Base-by-base conservation (phyloP, 306 rosid genomes). In the Alnus rubra region DNA sequence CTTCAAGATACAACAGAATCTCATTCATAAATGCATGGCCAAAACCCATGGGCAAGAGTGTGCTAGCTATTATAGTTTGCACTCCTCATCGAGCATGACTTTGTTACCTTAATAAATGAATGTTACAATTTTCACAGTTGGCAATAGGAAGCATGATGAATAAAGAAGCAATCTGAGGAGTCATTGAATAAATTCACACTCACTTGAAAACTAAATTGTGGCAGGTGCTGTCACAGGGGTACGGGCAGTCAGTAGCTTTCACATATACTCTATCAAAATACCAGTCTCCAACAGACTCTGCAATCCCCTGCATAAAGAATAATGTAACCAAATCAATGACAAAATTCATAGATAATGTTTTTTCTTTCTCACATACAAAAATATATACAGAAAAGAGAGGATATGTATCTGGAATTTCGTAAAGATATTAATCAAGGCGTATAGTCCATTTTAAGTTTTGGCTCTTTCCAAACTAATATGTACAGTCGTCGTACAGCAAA, bases 161-260 rank as follows among this genome's bases (percentile, higher is more conserved):
- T 65, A 10, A 44, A 72, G 39, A 52, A 28, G 55, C 54, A 16
- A 58, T 31, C 44, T 74, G 85, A 76, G 78, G 69, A 63, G 69
- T 37, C 59, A 82, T 62, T 64, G 63, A 55, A 71, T 72, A 50
- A 77, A 65, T 81, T 86, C 73, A 86, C 73, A 86, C 94, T 93
- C 94, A 90, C 88, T 92, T 85, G 88, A 88, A 88, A 74, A 85
- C 90, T 77, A 90, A 85, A 80, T 92, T 84, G 82, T 94, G 98
- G 84, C 97, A 94, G 78, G 93, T 90, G 9, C 67, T 90, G 91
- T 92, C 98, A 80, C 98, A 94, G 33, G 98, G 97, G 77, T 92
- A 92, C 71, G 92, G 87, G 82, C 98, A 94, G 73, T 94, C 97
- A 78, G 89, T 84, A 33, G 89, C 96, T 86, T 94, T 90, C 54